Conservation (phyloP, 495 filamentous ascomycete species). For the Chaetomium fimeti region DNA sequence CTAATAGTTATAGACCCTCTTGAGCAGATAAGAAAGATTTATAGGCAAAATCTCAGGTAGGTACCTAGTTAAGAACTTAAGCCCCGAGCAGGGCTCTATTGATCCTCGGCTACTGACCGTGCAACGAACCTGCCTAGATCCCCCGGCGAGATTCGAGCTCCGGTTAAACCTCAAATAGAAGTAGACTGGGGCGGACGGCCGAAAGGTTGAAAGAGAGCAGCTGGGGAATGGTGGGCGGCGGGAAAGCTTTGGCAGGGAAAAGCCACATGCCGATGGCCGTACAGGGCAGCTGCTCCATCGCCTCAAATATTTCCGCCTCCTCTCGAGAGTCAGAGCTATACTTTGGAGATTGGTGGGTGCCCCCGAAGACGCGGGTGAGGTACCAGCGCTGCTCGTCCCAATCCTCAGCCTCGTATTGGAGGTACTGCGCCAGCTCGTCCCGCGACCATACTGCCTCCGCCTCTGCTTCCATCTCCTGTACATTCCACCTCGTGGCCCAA, state of each 20-base stretch:
- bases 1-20: too few species aligned
- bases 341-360: not conserved
- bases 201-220: not conserved
- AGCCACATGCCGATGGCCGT: constrained; percentile 13
- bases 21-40: too few species aligned
- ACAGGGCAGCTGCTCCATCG: constrained; percentile 2
- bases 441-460: constrained; percentile 2
- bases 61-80: not conserved
- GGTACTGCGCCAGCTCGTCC: not conserved
- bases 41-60: not conserved
- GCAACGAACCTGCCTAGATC: constrained; percentile 5
- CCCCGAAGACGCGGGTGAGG: not conserved
- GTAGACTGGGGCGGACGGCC: constrained; percentile 10
- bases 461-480: constrained; percentile 2
- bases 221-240: not conserved
- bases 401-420: not conserved
- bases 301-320: not conserved
- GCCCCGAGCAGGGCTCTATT: constrained; percentile 2
- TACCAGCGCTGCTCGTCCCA: not conserved
- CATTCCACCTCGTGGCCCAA: not conserved
- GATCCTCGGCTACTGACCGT: constrained; percentile 1
- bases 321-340: not conserved
- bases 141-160: not conserved
- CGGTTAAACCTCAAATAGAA: constrained; percentile 7
- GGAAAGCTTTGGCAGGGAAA: constrained; percentile 3